Percentiles rank a stretch among this genome's conserved stretches.
phyloP scores from a whole-genome alignment of 2,329 filamentous ascomycete genomes.

The Pyrenochaeta sp. region DNA sequence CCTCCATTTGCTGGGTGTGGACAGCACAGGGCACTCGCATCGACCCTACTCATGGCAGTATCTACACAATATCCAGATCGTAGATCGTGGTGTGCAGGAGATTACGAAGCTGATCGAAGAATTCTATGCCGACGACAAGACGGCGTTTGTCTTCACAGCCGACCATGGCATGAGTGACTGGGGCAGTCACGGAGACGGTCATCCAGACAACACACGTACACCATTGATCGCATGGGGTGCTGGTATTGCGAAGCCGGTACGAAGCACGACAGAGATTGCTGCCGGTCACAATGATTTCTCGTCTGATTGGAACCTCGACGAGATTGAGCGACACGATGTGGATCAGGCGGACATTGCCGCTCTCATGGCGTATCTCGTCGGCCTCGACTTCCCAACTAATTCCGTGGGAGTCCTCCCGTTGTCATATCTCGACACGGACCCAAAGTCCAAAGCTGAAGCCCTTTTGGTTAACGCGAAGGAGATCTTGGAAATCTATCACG shows the following conservation, averaged over 20 bases:
- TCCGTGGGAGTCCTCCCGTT: conserved; percentile 93
- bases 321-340: conserved; percentile 87
- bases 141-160: conserved; percentile 94
- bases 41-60: conserved; percentile 96
- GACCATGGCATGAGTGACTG: conserved; percentile 99
- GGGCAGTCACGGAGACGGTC: conserved; percentile 98
- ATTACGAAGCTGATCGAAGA: conserved; percentile 80
- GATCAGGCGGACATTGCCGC: conserved; percentile 92
- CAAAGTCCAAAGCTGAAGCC: conserved; percentile 81
- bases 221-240: conserved; percentile 94
- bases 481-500: conserved; percentile 93
- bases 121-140: conserved; percentile 84
- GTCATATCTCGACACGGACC: conserved; percentile 75
- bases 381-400: conserved; percentile 90
- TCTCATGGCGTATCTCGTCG: conserved; percentile 91
- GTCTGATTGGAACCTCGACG: conserved; percentile 82
- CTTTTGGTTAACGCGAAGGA: conserved; percentile 83
- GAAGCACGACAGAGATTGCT: conserved; percentile 64
- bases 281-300: conserved; percentile 90
- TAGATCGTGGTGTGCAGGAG: conserved; percentile 88
- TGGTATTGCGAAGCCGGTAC: conserved; percentile 78
- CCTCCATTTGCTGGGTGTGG: conserved; percentile 87
- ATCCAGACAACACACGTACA: conserved; percentile 95
- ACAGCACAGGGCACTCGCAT: conserved; percentile 86
- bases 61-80: conserved; percentile 89